Percentiles rank a stretch among this genome's conserved stretches.
These are phyloP conservation scores for Tilletia horrida DNA, from an alignment of 1,284 basidiomycete species.

Conservation along the genomic window DNA sequence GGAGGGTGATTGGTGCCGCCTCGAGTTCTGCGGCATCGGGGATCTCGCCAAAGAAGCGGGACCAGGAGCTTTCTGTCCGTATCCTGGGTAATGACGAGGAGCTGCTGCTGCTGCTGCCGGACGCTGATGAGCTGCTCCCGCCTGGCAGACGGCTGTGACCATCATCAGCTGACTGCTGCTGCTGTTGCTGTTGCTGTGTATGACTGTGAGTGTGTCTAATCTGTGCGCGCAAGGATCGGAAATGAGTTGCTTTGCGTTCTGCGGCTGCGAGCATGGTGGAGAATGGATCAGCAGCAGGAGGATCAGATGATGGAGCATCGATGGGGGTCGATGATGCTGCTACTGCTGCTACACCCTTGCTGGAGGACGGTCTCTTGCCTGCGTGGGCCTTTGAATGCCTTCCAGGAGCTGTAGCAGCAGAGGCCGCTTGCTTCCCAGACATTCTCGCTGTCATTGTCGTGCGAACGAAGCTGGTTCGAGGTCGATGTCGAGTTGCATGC, in stretches of 20 bases:
- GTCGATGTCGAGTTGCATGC: too few species aligned
- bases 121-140: neutral
- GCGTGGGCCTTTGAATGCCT: too few species aligned
- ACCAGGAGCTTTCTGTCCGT: neutral
- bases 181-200: too few species aligned
- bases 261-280: constrained; percentile 2
- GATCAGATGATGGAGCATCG: too few species aligned
- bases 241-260: constrained; percentile 11
- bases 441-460: neutral
- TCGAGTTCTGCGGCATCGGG: constrained; percentile 2
- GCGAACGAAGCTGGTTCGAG: too few species aligned
- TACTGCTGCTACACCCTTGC: too few species aligned
- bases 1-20: neutral
- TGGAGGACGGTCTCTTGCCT: too few species aligned
- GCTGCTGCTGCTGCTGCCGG: neutral
- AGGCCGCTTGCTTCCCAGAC: neutral
- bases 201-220: neutral
- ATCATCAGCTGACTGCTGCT: too few species aligned
- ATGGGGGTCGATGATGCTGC: too few species aligned
- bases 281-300: neutral
- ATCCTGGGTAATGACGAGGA: neutral
- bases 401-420: too few species aligned
- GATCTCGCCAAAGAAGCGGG: constrained; percentile 14
- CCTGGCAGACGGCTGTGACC: too few species aligned
- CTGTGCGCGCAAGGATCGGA: constrained; percentile 3